Base-by-base conservation (phyloP, 192 early-diverging fungal genomes). In the Rhizophagus clarus region DNA sequence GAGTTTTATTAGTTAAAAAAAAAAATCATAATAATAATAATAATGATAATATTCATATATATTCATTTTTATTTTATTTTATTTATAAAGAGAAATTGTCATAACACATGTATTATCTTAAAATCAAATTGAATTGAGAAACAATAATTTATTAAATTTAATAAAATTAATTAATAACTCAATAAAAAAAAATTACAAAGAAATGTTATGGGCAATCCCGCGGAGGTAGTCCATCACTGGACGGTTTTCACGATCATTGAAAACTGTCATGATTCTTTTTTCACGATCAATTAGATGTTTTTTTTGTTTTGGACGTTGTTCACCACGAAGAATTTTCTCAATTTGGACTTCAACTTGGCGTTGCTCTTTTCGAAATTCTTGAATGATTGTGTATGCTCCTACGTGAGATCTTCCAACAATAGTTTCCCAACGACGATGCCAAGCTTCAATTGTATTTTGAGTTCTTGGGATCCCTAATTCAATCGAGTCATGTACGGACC, bases 381-480 rank as follows among this genome's bases (percentile, higher is more conserved):
- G 20, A 60, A 74, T 74, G 12, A 74, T 74, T 15, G 24, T 56
- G 0, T 29, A 74, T 17, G 32, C 49, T n/a, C 26, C 73, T 56
- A 61, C 17, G 29, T 74, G 24, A 5, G 73, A 15, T 24, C 17
- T 10, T 29, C 28, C 51, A 49, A 74, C 51, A 2, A 74, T 3
- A 4, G 26, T 56, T 31, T 74, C 4, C 73, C n/a, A 74, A 49
- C 24, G 10, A 32, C 7, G 15, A 56, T 74, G 37, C 5, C 73
- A 74, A 12, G 49, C 26, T 24, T 74, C 49, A 37, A 74, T 12
- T 4, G 11, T 60, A 74, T 74, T 74, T 74, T 74, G 73, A 12
- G 26, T 74, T 28, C 47, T 14, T 29, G 49, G n/a, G 15, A 61
- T 3, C 10, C 12, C 26, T 26, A 28, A 14, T 61, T 74, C 51